A percentile compares a stretch with the other conserved stretches of the same genome.
Evolutionary conservation across 2,329 filamentous ascomycete species (phyloP).

Genomic region (Penicillium concentricum): DNA sequence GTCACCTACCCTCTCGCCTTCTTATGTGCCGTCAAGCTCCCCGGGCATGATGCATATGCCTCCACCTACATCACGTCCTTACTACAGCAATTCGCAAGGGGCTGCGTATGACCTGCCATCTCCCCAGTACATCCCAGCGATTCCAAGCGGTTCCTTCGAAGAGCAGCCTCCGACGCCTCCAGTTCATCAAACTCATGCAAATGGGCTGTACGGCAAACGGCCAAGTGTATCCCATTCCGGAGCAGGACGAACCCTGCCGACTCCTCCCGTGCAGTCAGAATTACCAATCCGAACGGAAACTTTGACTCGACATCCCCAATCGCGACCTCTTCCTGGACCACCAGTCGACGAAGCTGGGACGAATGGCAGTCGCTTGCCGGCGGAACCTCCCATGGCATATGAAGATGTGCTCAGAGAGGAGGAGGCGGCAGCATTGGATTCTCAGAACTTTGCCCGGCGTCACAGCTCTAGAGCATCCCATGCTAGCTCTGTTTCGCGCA

Average conservation of each 20-base stretch:
- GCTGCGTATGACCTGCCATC: constrained; percentile 26
- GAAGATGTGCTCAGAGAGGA: constrained; percentile 60
- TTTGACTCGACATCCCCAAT: constrained; percentile 55
- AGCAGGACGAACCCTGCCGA: constrained; percentile 42
- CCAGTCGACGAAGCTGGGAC: constrained; percentile 46
- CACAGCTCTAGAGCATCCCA: constrained; percentile 28
- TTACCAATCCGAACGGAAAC: constrained; percentile 54
- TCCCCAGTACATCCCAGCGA: constrained; percentile 21
- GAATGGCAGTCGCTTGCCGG: constrained; percentile 11
- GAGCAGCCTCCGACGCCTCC: constrained; percentile 38
- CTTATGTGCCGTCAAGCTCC: constrained; percentile 27
- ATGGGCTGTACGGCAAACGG: constrained; percentile 28
- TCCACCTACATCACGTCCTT: constrained; percentile 21
- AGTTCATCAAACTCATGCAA: constrained; percentile 27
- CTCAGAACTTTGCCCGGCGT: constrained; percentile 24
- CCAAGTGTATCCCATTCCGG: constrained; percentile 31
- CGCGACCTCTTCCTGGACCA: constrained; percentile 59
- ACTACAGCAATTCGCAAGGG: constrained; percentile 24
- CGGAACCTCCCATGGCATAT: constrained; percentile 36
- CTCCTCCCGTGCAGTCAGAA: constrained; percentile 53
- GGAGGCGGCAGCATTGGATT: constrained; percentile 51
- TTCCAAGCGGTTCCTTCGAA: constrained; percentile 19
- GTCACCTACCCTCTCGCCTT: constrained; percentile 16
- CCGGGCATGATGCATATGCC: constrained; percentile 16
- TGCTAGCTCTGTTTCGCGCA: constrained; percentile 18